These are phyloP conservation scores for Curvularia lunata DNA, from an alignment of 2,329 filamentous ascomycete species.

Conservation along the genomic window DNA sequence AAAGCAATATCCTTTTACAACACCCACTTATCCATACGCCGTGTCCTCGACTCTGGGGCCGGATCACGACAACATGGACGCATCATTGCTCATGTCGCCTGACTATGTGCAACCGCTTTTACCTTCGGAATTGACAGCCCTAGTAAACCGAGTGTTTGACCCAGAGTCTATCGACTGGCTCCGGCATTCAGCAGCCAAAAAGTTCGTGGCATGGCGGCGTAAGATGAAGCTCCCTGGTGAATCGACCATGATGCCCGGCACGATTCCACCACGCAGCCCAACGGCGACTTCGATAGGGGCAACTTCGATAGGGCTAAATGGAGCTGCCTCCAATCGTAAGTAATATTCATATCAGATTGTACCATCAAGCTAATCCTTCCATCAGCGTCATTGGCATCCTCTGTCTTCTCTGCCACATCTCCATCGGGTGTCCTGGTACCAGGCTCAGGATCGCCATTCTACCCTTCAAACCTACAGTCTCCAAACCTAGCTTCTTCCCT, in stretches of 20 bases:
- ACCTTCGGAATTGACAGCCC: constrained; percentile 71
- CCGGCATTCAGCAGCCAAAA: constrained; percentile 80
- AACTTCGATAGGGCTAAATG: constrained; percentile 40
- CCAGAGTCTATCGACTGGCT: constrained; percentile 79
- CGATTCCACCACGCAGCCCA: constrained; percentile 33
- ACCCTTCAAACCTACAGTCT: constrained; percentile 43
- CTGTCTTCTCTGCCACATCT: constrained; percentile 44
- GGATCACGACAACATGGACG: constrained; percentile 87
- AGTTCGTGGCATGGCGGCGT: constrained; percentile 74
- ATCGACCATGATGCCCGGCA: constrained; percentile 36
- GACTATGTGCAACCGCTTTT: constrained; percentile 85
- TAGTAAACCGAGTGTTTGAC: constrained; percentile 80
- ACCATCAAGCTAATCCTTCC: constrained; percentile 22
- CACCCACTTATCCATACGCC: constrained; percentile 66
- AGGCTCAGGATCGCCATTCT: constrained; percentile 45
- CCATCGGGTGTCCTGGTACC: constrained; percentile 50
- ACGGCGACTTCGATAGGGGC: constrained; percentile 42
- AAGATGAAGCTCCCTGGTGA: constrained; percentile 46
- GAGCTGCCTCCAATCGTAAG: constrained; percentile 36
- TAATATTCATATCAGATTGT: neutral
- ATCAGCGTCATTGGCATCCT: constrained; percentile 43
- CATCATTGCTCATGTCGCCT: constrained; percentile 89
- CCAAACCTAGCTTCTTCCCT: constrained; percentile 46
- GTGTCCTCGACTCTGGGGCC: constrained; percentile 75
- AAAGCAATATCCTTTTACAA: constrained; percentile 37